These are phyloP conservation scores for Mycogone perniciosa DNA, from an alignment of 2,329 filamentous ascomycete genomes.

Conservation along the genomic window DNA sequence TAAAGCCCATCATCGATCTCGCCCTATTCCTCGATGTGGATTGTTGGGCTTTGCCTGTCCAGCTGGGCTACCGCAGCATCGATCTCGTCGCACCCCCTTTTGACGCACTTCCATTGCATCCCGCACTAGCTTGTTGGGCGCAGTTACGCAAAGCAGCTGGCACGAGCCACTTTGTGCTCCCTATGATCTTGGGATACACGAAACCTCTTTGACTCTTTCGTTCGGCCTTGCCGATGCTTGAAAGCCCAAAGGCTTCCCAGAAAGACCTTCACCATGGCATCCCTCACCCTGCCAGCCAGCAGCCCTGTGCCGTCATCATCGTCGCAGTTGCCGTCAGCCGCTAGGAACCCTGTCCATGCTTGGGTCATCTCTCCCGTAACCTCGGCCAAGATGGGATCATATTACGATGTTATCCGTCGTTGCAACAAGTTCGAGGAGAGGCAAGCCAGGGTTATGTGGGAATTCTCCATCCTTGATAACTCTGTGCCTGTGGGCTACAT, in stretches of 20 bases:
- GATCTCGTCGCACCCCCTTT: background rate
- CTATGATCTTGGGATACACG: background rate
- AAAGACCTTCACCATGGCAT: conserved; percentile 5
- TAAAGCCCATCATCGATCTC: background rate
- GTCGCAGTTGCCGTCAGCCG: background rate
- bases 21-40: background rate
- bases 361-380: conserved; percentile 5
- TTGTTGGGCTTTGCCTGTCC: background rate
- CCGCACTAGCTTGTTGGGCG: background rate
- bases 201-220: background rate
- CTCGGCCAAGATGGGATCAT: conserved; percentile 9
- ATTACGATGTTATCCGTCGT: conserved; percentile 18
- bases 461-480: conserved; percentile 19
- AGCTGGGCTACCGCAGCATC: background rate
- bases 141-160: background rate
- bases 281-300: background rate
- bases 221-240: background rate
- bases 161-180: conserved; percentile 3
- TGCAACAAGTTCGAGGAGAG: conserved; percentile 23
- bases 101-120: background rate
- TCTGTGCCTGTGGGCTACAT: conserved; percentile 21
- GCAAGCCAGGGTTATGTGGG: conserved; percentile 16
- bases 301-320: background rate
- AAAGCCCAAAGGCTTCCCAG: background rate
- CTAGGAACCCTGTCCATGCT: conserved; percentile 1